Evolutionary conservation across 257 asterid species (phyloP).

Genomic region (Lithospermum erythrorhizon): DNA sequence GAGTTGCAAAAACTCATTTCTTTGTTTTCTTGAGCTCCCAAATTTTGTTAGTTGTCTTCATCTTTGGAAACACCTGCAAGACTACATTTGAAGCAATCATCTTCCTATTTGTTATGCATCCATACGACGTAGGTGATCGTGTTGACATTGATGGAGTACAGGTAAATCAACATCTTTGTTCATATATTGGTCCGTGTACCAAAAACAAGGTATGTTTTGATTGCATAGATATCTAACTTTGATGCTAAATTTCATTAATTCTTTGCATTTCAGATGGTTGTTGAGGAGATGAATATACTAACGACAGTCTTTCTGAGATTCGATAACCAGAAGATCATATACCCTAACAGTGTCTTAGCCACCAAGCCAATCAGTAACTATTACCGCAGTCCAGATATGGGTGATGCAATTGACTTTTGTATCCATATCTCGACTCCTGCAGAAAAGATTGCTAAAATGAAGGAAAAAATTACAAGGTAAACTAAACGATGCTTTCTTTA

Average conservation of each 20-base stretch:
- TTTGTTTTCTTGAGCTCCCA: slow-evolving; percentile 81
- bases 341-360: slow-evolving; percentile 65
- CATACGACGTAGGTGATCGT: slow-evolving; percentile 94
- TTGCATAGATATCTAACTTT: background rate
- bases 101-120: slow-evolving; percentile 91
- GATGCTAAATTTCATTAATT: background rate
- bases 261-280: slow-evolving; percentile 59
- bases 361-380: slow-evolving; percentile 70
- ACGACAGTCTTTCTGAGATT: slow-evolving; percentile 64
- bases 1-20: slow-evolving; percentile 71
- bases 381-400: slow-evolving; percentile 93
- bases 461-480: slow-evolving; percentile 68
- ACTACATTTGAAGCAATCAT: slow-evolving; percentile 86
- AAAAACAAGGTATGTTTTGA: background rate
- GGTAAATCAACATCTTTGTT: slow-evolving; percentile 26
- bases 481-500: background rate
- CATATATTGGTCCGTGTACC: too few relatives aligned
- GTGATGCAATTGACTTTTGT: slow-evolving; percentile 68
- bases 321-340: slow-evolving; percentile 66
- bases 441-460: slow-evolving; percentile 61
- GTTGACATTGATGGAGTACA: slow-evolving; percentile 79
- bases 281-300: slow-evolving; percentile 88
- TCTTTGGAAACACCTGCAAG: slow-evolving; percentile 94
- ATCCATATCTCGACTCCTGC: slow-evolving; percentile 65
- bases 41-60: slow-evolving; percentile 64